Base-by-base conservation (phyloP, 1,284 basidiomycete genomes). In the Paramarasmius palmivorus region DNA sequence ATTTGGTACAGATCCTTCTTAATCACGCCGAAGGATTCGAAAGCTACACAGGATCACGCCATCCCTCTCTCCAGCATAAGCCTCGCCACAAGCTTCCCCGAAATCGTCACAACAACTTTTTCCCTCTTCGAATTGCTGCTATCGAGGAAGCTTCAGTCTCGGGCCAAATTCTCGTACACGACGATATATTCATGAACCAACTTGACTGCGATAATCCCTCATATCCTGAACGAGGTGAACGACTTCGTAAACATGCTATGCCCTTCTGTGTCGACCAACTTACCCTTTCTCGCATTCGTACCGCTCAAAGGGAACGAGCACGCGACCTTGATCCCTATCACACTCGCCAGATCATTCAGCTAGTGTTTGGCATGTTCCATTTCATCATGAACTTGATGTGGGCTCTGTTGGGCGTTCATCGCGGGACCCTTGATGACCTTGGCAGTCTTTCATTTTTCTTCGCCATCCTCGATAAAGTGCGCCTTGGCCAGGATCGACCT, bases 331-430 rank as follows among this genome's bases (percentile, higher is more conserved):
- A 59, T 49, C 40, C 61, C 1, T 69, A 62, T 59, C 49, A 49
- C 12, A 57, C 53, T 1, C 54, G 61, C 2, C 60, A 67, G 39
- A 51, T 64, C 0, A 62, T 68, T 42, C 60, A 64, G 49, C 54
- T 68, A 7, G 68, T 57, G 0, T 54, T 63, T 25, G 65, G 65
- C 0, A 40, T 67, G 0, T 71, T 70, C 47, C 66, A 71, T 57
- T 42, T 65, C 9, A 45, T 53, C 14, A 55, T 72, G 49, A 73
- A 73, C 38, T 50, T 69, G 4, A 58, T 42, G 20, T 70, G 63
- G 61, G 57, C 41, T 1, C 22, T 64, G 2, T 45, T 58, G 0
- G 46, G 57, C 22, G 49, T 42, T 12, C 59, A 66, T 52, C 41
- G 55, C 2, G 61, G 60, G 1, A 51, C 38, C 1, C 25, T 53